A percentile compares a stretch with the other conserved stretches of the same genome.
Conservation (phyloP, 192 early-diverging fungal genomes). For the Backusella luteola region DNA sequence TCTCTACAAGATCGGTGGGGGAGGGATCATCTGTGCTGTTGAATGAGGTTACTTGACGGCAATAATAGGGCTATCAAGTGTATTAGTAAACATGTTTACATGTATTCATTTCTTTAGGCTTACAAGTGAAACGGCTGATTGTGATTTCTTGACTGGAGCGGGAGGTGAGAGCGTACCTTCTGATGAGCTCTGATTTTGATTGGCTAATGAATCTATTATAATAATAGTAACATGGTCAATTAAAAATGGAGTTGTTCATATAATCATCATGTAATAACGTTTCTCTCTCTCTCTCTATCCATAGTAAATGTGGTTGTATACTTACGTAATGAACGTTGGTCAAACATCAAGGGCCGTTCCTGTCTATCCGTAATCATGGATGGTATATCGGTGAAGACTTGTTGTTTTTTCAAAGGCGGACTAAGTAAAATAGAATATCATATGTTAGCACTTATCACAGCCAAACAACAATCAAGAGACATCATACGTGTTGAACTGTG, state of each 20-base stretch:
- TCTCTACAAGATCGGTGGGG: conserved; percentile 27
- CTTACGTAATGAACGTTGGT: conserved; percentile 8
- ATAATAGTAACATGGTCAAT: neutral
- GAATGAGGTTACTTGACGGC: conserved; percentile 2
- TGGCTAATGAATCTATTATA: conserved; percentile 2
- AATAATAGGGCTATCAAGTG: conserved; percentile 1
- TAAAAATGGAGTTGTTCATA: neutral
- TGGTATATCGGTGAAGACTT: conserved; percentile 37
- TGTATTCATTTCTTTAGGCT: neutral
- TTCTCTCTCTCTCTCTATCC: neutral
- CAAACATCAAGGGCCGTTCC: conserved; percentile 13
- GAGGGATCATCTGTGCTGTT: conserved; percentile 18
- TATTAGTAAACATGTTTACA: neutral
- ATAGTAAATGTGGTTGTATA: neutral
- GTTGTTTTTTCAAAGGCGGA: conserved; percentile 35
- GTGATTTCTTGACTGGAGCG: conserved; percentile 22
- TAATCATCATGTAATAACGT: neutral
- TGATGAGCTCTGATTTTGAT: neutral
- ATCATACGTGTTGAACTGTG: conserved; percentile 33
- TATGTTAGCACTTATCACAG: neutral
- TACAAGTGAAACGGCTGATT: conserved; percentile 28
- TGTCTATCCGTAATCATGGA: conserved; percentile 35
- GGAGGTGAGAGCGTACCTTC: neutral
- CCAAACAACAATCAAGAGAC: neutral
- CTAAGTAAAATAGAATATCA: conserved; percentile 15